Base-by-base conservation (phyloP, 2,329 filamentous ascomycete species). In the Pezicula neosporulosa region DNA sequence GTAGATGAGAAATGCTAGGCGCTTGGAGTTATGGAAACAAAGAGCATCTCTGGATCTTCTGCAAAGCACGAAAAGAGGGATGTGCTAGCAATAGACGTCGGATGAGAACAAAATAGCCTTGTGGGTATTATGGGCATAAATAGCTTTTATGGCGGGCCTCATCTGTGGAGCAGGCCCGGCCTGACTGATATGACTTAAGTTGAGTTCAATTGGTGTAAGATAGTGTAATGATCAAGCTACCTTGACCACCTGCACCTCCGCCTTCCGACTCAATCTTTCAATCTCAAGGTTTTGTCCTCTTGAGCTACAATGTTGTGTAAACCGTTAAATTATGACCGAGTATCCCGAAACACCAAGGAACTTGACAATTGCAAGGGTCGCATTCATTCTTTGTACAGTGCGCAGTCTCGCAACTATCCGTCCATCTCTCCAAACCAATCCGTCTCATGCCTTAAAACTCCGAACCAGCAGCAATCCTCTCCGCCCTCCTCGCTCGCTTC, bases 401-500 rank as follows among this genome's bases (percentile, higher is more conserved):
- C 9, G 30, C 12, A 33, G 30, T 33, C 30, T 13, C 30, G 30
- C 30, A 33, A 33, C 12, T 33, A 10, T 13, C 30, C 10, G 3
- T 33, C 30, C 30, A 33, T 33, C 46, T 47, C 42, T 47, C 38
- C 41, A 46, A 15, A 16, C 36, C n/a, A 44, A 43, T 7, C 48
- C 35, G 10, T 37, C 27, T 19, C 19, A 3, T 33, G 18, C 36
- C 28, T 24, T 35, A 46, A 7, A 44, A 19, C 39, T 33, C 30
- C 30, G 30, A 33, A 33, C 19, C 44, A 62, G 72, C 68, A n/a
- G 69, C 80, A 66, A 88, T 83, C 52, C 83, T 75, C 69, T 85
- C 80, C 54, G 85, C 86, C 68, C 86, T 85, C 72, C 90, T 80
- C 70, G 85, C 85, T 69, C 94, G 81, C 85, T 97, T 97, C 77